A percentile compares a stretch with the other conserved stretches of the same genome.
Evolutionary conservation across 495 filamentous ascomycete genomes (phyloP).

Genomic region (Xylaria venustula): DNA sequence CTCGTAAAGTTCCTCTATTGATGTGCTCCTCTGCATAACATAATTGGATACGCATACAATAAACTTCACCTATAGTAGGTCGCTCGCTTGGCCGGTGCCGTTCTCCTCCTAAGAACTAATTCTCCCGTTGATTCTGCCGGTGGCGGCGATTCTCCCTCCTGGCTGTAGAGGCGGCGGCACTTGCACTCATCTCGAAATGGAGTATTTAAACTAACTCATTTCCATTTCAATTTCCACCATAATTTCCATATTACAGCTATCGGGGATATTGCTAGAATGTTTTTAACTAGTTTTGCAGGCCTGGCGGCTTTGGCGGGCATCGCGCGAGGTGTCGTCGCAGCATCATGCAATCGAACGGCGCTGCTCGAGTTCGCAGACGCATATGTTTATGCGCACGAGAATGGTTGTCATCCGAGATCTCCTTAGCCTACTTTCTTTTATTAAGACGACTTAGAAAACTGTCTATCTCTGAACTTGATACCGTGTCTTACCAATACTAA

Average conservation of each 20-base stretch:
- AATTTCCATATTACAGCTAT: background rate
- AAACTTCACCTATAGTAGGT: background rate
- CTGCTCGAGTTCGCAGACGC: conserved; percentile 21
- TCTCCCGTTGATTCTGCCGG: conserved; percentile 33
- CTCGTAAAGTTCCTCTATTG: background rate
- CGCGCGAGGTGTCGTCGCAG: conserved; percentile 11
- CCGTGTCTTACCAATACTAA: background rate
- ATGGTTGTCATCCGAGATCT: background rate
- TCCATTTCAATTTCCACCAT: background rate
- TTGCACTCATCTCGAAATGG: conserved; percentile 4
- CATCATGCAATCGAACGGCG: conserved; percentile 22
- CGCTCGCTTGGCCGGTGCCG: background rate
- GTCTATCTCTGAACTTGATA: background rate
- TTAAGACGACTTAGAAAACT: background rate
- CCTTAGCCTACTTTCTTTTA: background rate
- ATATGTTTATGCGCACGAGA: conserved; percentile 25
- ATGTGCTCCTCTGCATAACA: background rate
- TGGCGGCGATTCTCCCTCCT: conserved; percentile 17
- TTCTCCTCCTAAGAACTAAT: conserved; percentile 18
- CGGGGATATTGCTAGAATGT: background rate
- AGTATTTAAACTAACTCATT: background rate
- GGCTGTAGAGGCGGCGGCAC: conserved; percentile 21
- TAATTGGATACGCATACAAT: background rate
- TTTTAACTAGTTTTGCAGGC: background rate
- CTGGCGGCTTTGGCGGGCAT: conserved; percentile 17